Percentiles rank a stretch among this genome's conserved stretches.
Conservation (phyloP, 768 basidiomycete genomes). For the Amyloporia xantha region DNA sequence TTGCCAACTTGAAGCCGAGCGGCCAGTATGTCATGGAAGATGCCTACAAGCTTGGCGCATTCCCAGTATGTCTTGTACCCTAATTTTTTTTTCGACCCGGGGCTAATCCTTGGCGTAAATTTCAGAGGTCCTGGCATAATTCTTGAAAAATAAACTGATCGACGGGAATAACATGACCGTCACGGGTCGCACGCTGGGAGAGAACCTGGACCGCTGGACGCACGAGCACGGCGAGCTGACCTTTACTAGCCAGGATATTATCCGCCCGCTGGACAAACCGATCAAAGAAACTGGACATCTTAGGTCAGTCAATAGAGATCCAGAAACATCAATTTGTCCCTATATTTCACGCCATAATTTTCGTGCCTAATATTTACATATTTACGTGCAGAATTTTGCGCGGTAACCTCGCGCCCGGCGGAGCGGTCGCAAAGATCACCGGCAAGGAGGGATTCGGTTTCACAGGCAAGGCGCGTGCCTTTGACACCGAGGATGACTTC, state of each 20-base stretch:
- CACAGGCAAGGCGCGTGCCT: constrained; percentile 86
- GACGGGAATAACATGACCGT: constrained; percentile 90
- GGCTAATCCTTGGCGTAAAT: no score
- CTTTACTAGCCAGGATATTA: constrained; percentile 66
- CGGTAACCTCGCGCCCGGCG: constrained; percentile 90
- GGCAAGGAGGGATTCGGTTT: constrained; percentile 91
- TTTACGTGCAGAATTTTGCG: constrained; percentile 82
- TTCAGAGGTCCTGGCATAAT: constrained; percentile 78
- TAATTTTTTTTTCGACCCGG: no score
- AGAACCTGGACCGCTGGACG: constrained; percentile 88
- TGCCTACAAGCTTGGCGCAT: constrained; percentile 91
- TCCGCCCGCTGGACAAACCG: constrained; percentile 79
- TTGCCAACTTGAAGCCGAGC: constrained; percentile 94
- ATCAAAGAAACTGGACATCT: constrained; percentile 90
- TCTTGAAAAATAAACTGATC: constrained; percentile 82
- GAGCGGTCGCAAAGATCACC: constrained; percentile 95
- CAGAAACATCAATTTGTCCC: no score
- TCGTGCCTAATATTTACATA: not conserved
- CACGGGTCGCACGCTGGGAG: constrained; percentile 82
- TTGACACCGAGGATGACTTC: constrained; percentile 87
- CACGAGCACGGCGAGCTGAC: constrained; percentile 75
- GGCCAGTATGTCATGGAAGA: constrained; percentile 99
- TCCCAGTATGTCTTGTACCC: constrained; percentile 64
- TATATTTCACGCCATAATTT: not conserved
- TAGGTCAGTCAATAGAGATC: constrained; percentile 50